These are phyloP conservation scores for Chlamydomonas incerta DNA, from an alignment of 139 green algal genomes.

Conservation along the genomic window DNA sequence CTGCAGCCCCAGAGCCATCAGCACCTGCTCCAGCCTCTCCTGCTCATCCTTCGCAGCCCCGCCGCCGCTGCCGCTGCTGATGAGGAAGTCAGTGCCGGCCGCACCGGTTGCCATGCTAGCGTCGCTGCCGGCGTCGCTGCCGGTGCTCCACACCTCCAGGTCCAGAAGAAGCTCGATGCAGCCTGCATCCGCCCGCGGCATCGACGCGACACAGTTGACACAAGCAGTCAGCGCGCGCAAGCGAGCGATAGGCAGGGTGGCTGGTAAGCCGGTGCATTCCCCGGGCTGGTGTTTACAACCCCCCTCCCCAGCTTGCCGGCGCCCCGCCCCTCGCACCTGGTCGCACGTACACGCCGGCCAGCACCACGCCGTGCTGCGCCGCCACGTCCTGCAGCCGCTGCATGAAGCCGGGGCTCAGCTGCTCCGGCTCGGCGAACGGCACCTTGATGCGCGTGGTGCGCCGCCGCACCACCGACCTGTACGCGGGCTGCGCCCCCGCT, in stretches of 20 bases:
- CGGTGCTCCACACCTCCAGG: not conserved
- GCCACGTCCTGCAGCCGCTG: slow-evolving; percentile 6
- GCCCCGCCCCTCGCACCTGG: not conserved
- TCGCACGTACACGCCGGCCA: slow-evolving; percentile 14
- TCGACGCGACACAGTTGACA: too few relatives aligned
- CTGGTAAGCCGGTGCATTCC: not conserved
- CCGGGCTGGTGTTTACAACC: not conserved
- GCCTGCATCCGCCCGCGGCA: too few relatives aligned
- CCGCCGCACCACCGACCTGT: not conserved
- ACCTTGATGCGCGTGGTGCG: slow-evolving; percentile 14
- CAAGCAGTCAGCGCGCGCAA: not conserved
- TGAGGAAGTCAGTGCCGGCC: too few relatives aligned
- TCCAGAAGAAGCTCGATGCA: slow-evolving; percentile 37
- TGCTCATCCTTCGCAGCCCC: too few relatives aligned
- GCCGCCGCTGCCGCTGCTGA: too few relatives aligned
- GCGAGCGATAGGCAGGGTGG: too few relatives aligned
- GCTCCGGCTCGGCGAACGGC: slow-evolving; percentile 13
- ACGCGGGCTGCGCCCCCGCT: not conserved
- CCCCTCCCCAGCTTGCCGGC: not conserved
- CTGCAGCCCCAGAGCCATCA: too few relatives aligned
- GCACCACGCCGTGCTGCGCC: not conserved
- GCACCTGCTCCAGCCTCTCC: too few relatives aligned
- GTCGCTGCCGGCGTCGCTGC: not conserved
- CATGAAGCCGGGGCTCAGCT: slow-evolving; percentile 16
- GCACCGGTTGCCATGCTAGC: too few relatives aligned